phyloP scores from a whole-genome alignment of 2,329 filamentous ascomycete genomes.

The Fusarium verrucosum region DNA sequence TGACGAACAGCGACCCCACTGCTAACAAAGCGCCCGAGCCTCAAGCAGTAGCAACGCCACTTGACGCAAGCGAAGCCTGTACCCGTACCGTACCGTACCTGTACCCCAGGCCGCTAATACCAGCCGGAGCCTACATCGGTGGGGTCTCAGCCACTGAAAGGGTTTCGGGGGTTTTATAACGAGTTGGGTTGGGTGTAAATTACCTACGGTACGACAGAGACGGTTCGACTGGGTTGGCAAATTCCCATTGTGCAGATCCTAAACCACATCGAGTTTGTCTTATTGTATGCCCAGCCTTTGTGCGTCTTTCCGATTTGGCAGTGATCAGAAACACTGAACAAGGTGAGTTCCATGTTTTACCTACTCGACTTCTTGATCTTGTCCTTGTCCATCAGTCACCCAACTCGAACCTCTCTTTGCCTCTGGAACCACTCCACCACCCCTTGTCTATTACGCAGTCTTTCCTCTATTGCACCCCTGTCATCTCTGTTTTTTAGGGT shows the following conservation, averaged over 20 bases:
- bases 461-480: constrained; percentile 9
- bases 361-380: background rate
- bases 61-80: background rate
- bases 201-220: constrained; percentile 8
- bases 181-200: constrained; percentile 14
- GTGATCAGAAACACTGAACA: constrained; percentile 11
- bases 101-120: constrained; percentile 15
- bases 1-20: constrained; percentile 2
- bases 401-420: background rate
- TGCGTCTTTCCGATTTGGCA: constrained; percentile 6
- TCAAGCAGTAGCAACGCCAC: constrained; percentile 18
- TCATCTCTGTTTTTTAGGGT: background rate
- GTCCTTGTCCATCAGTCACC: background rate
- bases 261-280: constrained; percentile 8
- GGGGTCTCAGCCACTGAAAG: background rate
- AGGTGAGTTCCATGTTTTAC: background rate
- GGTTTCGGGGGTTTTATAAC: constrained; percentile 4
- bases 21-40: constrained; percentile 16
- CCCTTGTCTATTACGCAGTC: constrained; percentile 26
- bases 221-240: constrained; percentile 3
- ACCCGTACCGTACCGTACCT: background rate
- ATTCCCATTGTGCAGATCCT: constrained; percentile 19
- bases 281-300: background rate
- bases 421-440: constrained; percentile 25
- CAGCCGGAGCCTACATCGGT: too few relatives aligned